Conservation (phyloP, 148 eudicot species). For the Rhododendron vialii region DNA sequence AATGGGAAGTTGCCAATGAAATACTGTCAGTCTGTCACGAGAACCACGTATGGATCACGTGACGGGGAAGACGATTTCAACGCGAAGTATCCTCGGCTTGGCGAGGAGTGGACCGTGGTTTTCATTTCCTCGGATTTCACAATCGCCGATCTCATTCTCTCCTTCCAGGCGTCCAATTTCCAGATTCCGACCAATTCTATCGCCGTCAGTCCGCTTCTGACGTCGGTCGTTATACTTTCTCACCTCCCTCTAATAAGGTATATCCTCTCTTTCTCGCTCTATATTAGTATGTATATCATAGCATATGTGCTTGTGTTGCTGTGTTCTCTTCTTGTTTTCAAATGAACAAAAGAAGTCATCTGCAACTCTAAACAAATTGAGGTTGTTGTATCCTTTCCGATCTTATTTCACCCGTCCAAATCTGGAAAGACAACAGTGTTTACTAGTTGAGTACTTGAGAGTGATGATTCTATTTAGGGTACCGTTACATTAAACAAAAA, state of each 20-base stretch:
- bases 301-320: background rate
- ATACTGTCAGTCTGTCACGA: background rate
- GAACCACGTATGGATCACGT: conserved; percentile 16
- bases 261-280: background rate
- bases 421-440: background rate
- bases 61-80: conserved; percentile 3
- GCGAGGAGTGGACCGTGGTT: conserved; percentile 19
- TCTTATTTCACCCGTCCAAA: background rate
- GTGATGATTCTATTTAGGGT: background rate
- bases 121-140: conserved; percentile 25
- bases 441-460: background rate
- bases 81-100: conserved; percentile 4
- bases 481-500: background rate
- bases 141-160: conserved; percentile 16
- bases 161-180: background rate
- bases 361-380: background rate
- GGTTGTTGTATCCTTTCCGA: background rate
- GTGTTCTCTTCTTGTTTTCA: background rate
- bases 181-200: conserved; percentile 5
- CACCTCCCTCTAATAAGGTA: background rate
- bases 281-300: too few species aligned
- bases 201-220: conserved; percentile 3
- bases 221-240: background rate
- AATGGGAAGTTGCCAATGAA: too few species aligned
- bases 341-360: background rate